Percentiles rank a stretch among this genome's conserved stretches.
These are phyloP conservation scores for Camellia sinensis DNA, from an alignment of 148 eudicot genomes.

Conservation along the genomic window DNA sequence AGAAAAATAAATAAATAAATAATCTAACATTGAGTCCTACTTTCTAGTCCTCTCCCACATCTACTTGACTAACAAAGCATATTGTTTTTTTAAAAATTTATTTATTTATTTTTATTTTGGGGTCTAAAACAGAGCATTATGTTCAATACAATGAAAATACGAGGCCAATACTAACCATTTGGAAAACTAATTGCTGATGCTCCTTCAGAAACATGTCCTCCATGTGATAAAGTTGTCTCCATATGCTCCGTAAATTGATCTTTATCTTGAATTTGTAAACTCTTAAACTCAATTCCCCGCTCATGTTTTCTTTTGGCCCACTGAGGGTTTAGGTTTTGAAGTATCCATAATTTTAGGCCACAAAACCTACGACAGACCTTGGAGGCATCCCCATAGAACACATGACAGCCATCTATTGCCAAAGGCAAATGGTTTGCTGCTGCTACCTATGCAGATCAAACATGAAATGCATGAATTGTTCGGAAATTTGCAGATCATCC, in stretches of 20 bases:
- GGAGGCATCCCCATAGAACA: constrained; percentile 17
- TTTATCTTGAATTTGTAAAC: constrained; percentile 16
- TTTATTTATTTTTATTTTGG: too few relatives aligned
- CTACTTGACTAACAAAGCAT: too few relatives aligned
- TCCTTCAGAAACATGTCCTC: constrained; percentile 16
- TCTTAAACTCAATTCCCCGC: constrained; percentile 16
- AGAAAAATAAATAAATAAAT: background rate
- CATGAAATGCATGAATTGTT: background rate
- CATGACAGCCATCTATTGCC: constrained; percentile 14
- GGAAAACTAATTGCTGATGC: constrained; percentile 16
- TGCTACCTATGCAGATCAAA: constrained; percentile 17
- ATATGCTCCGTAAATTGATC: background rate
- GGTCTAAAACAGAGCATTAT: background rate
- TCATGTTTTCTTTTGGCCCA: constrained; percentile 21
- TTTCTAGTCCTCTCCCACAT: background rate
- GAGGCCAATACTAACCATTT: constrained; percentile 7
- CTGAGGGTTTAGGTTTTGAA: constrained; percentile 15
- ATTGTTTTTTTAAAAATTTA: too few relatives aligned
- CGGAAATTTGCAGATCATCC: background rate
- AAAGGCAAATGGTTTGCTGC: constrained; percentile 1
- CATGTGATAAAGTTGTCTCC: background rate
- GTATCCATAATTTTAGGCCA: constrained; percentile 21
- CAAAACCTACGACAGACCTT: constrained; percentile 18
- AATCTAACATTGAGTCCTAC: background rate
- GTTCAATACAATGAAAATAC: background rate